Conservation (phyloP, 2,329 filamentous ascomycete species). For the Laburnicola sp. region DNA sequence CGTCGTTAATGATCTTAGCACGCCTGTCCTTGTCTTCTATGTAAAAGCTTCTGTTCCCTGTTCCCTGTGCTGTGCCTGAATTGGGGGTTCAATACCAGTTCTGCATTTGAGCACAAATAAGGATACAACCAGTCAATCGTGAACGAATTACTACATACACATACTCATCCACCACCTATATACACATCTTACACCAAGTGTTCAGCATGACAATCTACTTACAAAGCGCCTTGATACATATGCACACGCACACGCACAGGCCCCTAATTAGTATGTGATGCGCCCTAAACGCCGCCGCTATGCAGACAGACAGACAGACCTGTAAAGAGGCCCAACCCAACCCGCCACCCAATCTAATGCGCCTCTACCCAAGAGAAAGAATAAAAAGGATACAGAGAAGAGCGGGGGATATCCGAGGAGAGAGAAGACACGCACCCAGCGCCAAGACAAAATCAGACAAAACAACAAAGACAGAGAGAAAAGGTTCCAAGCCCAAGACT, state of each 20-base stretch:
- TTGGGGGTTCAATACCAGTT: no score
- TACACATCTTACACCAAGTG: no score
- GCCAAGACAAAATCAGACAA: background rate
- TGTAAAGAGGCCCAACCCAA: background rate
- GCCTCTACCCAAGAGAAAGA: slow-evolving; percentile 3
- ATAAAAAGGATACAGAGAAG: slow-evolving; percentile 4
- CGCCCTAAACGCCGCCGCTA: slow-evolving; percentile 17
- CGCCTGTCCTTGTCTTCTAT: no score
- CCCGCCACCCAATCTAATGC: slow-evolving; percentile 2
- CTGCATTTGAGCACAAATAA: no score
- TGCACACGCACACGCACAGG: background rate
- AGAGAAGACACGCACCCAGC: slow-evolving; percentile 17
- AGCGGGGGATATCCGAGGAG: slow-evolving; percentile 28
- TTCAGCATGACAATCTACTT: no score
- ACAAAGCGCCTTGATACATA: background rate
- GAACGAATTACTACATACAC: no score
- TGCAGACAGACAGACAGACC: slow-evolving; percentile 6
- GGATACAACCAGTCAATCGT: no score
- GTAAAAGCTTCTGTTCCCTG: no score
- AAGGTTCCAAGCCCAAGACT: background rate
- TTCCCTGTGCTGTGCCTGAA: no score
- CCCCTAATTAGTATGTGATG: no score
- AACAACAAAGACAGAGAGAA: background rate
- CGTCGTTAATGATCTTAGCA: no score
- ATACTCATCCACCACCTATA: no score